Percentiles rank a stretch among this genome's conserved stretches.
These are phyloP conservation scores for Dryas drummondii DNA, from an alignment of 306 rosid genomes.

Conservation along the genomic window DNA sequence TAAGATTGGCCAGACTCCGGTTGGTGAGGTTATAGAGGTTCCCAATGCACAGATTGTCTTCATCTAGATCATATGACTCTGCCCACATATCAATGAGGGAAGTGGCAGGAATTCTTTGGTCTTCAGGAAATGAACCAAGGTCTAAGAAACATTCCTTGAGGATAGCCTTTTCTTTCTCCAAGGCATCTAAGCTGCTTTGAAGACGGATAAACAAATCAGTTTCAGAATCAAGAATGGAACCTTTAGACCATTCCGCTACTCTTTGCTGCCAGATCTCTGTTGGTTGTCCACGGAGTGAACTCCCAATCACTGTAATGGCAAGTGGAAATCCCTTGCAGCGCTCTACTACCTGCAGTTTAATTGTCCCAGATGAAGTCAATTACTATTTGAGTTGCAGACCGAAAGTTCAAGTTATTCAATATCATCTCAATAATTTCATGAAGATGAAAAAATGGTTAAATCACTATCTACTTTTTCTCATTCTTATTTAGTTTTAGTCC, in stretches of 20 bases:
- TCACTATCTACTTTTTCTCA: neutral
- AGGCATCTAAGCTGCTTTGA: slow-evolving; percentile 37
- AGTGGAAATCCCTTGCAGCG: slow-evolving; percentile 51
- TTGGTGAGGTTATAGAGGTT: slow-evolving; percentile 32
- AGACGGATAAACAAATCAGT: slow-evolving; percentile 30
- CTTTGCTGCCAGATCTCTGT: slow-evolving; percentile 32
- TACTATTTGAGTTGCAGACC: neutral
- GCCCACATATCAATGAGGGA: slow-evolving; percentile 63
- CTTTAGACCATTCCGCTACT: slow-evolving; percentile 29
- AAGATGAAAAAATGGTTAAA: neutral
- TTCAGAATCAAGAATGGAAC: slow-evolving; percentile 25
- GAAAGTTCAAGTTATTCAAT: neutral
- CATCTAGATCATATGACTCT: slow-evolving; percentile 40
- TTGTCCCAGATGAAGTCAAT: neutral
- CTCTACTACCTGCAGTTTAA: slow-evolving; percentile 49
- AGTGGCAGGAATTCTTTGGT: slow-evolving; percentile 53
- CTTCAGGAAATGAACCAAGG: slow-evolving; percentile 62
- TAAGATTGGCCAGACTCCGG: slow-evolving; percentile 36
- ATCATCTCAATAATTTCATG: neutral
- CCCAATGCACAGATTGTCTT: slow-evolving; percentile 38
- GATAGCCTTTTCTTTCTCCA: slow-evolving; percentile 10
- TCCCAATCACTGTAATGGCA: slow-evolving; percentile 48
- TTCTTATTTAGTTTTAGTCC: neutral
- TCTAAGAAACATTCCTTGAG: slow-evolving; percentile 58
- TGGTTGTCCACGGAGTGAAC: slow-evolving; percentile 32